Conservation (phyloP, 75 land plant species). For the Selaginella moellendorffii region DNA sequence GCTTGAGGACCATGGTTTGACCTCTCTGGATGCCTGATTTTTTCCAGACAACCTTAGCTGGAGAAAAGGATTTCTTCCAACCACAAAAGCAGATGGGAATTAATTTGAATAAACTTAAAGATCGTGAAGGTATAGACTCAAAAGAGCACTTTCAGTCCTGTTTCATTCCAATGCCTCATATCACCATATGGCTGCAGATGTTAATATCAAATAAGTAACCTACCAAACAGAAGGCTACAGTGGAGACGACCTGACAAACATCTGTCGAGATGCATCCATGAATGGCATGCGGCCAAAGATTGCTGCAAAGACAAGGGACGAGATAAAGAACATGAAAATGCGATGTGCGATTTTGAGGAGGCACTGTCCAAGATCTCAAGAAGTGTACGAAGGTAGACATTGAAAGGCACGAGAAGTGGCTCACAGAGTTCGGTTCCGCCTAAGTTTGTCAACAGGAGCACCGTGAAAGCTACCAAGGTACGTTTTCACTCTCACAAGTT, state of each 20-base stretch:
- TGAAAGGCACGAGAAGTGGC: constrained; percentile 95
- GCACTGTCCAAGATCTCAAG: constrained; percentile 72
- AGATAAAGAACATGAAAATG: constrained; percentile 91
- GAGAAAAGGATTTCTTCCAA: constrained; percentile 90
- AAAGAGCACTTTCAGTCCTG: no score
- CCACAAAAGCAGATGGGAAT: constrained; percentile 78
- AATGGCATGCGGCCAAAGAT: constrained; percentile 97
- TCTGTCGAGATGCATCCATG: constrained; percentile 90
- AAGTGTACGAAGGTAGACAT: constrained; percentile 75
- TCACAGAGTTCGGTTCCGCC: constrained; percentile 83
- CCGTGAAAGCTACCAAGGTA: not conserved
- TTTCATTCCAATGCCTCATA: no score
- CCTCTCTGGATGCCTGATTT: no score
- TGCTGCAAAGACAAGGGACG: constrained; percentile 95
- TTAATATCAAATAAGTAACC: constrained; percentile 74
- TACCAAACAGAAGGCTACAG: constrained; percentile 88
- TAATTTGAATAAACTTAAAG: constrained; percentile 76
- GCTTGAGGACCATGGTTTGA: no score
- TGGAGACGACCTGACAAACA: constrained; percentile 95
- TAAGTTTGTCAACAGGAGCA: no score
- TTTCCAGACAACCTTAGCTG: no score
- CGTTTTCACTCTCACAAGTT: not conserved
- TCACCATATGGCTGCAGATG: constrained; percentile 78
- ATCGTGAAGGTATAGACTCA: constrained; percentile 87
- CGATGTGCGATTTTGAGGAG: constrained; percentile 95